Base-by-base conservation (phyloP, 768 basidiomycete species). In the Hortiboletus flavorubellus region DNA sequence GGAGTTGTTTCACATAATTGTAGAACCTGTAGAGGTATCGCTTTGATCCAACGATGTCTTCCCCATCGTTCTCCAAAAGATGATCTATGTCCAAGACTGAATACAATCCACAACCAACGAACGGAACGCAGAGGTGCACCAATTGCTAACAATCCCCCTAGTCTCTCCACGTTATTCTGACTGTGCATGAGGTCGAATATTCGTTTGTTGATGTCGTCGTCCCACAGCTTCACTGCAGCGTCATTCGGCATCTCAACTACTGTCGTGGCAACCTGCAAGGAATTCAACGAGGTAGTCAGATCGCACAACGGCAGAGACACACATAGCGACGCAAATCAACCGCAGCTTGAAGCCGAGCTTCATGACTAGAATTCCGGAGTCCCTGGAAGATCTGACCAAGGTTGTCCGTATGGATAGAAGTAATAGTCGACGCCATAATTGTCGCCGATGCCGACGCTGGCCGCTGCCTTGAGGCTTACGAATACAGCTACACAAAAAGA, bases 1-100 rank as follows among this genome's bases (percentile, higher is more conserved):
- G 80, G n/a, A 96, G 81, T 40, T 90, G 85, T 68, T 93, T 92
- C 72, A 97, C 87, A 73, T 97, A 95, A 73, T 92, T 91, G 75
- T 88, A 92, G 69, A 95, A 87, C 48, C 91, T 84, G 72, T 89
- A 93, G 38, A 91, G 82, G 60, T 89, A 86, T 39, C 85, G 78
- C 64, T 86, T 89, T 41, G 87, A 86, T 68, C 92, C 89, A 47
- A 91, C 83, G 9, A 84, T 85, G 69, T 91, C 90, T 71, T 91
- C 91, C 34, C 82, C 82, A 39, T 89, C 87, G 45, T 84, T 80
- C 47, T 86, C 85, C 44, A 94, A 78, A 8, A 95, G 79, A 64
- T 87, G 80, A 66, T 93, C 92, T 82, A 55, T 16, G 49, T 8
- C 2, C 35, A 44, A 37, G 44, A 23, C 51, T 49, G 29, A 51